These are phyloP conservation scores for Leccinum incarnatum DNA, from an alignment of 768 basidiomycete species.

Conservation along the genomic window DNA sequence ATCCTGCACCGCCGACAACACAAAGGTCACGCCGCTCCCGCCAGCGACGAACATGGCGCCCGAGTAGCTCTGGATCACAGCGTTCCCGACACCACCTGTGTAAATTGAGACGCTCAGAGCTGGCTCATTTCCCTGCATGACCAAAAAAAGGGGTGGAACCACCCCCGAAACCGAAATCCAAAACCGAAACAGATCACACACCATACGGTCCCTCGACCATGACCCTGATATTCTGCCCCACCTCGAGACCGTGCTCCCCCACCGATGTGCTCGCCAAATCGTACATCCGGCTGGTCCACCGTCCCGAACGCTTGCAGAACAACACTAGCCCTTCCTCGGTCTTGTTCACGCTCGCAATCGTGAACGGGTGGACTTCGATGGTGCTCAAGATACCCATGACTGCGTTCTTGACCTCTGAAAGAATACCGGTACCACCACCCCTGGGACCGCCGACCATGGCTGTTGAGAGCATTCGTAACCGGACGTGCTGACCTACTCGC, in stretches of 20 bases:
- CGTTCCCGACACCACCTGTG: conserved; percentile 58
- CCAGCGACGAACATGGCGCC: conserved; percentile 67
- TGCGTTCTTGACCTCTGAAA: neutral
- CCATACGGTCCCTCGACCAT: conserved; percentile 59
- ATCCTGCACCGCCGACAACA: conserved; percentile 61
- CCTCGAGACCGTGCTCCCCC: conserved; percentile 27
- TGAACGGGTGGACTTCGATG: conserved; percentile 76
- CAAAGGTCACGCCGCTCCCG: conserved; percentile 76
- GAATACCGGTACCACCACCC: neutral
- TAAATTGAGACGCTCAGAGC: neutral
- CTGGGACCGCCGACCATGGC: conserved; percentile 12
- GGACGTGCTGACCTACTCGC: conserved; percentile 82
- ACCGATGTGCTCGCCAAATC: conserved; percentile 41
- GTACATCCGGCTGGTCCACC: conserved; percentile 62
- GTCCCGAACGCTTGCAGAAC: conserved; percentile 62
- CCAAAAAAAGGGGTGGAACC: neutral
- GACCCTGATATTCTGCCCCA: conserved; percentile 34
- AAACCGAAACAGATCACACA: conserved; percentile 10
- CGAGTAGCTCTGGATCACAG: conserved; percentile 62
- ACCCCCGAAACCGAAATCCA: neutral
- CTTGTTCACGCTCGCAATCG: conserved; percentile 64
- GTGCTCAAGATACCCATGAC: conserved; percentile 52
- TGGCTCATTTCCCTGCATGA: neutral
- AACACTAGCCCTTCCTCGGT: conserved; percentile 62
- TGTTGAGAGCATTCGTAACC: conserved; percentile 60